These are phyloP conservation scores for Haberlea rhodopensis DNA, from an alignment of 257 asterid genomes.

Conservation along the genomic window DNA sequence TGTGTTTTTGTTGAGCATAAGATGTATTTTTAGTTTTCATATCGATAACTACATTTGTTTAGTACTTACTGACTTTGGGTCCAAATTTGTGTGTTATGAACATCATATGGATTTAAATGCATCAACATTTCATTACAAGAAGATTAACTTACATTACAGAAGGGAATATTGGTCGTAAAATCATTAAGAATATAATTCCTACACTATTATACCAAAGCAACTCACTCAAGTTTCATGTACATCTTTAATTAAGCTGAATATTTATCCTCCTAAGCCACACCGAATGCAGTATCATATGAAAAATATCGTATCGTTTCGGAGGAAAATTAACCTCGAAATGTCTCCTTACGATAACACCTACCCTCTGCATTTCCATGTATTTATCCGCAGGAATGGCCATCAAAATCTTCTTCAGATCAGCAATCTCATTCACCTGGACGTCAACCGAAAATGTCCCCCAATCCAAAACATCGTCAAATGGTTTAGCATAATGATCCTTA, in stretches of 20 bases:
- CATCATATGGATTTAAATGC: too few relatives aligned
- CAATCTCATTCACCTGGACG: constrained; percentile 33
- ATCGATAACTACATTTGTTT: too few relatives aligned
- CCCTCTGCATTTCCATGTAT: constrained; percentile 46
- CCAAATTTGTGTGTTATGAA: too few relatives aligned
- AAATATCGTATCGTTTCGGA: constrained; percentile 49
- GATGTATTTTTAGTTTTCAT: too few relatives aligned
- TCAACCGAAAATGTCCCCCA: constrained; percentile 48
- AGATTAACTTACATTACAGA: too few relatives aligned
- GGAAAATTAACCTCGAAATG: constrained; percentile 61
- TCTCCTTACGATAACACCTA: constrained; percentile 38
- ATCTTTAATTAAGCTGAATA: constrained; percentile 44
- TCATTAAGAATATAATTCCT: background rate
- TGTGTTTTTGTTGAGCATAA: too few relatives aligned
- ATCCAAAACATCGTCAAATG: constrained; percentile 51
- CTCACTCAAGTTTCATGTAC: constrained; percentile 20
- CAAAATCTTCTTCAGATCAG: constrained; percentile 48
- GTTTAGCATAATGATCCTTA: constrained; percentile 49
- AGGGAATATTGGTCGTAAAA: background rate
- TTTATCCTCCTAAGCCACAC: constrained; percentile 60
- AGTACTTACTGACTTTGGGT: too few relatives aligned
- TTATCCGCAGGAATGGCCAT: constrained; percentile 28
- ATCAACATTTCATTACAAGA: background rate
- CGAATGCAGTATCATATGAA: constrained; percentile 60
- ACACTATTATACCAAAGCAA: background rate